Evolutionary conservation across 148 eudicot species (phyloP).

Genomic region (Fagopyrum homotropicum): DNA sequence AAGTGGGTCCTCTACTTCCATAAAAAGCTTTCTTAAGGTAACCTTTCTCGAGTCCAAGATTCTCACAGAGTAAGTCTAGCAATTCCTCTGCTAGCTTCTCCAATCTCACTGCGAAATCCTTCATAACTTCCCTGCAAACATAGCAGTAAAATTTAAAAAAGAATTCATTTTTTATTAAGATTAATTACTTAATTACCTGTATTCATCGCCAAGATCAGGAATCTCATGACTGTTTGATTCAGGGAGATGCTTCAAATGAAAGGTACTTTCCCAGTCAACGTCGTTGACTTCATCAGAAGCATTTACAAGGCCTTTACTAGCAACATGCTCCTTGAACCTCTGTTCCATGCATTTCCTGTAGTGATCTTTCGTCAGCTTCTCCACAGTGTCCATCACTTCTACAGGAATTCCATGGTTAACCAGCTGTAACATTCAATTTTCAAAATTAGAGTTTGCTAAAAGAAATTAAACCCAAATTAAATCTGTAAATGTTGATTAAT

Average conservation of each 20-base stretch:
- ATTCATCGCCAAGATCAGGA: conserved; percentile 56
- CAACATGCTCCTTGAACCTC: conserved; percentile 53
- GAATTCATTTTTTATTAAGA: not conserved
- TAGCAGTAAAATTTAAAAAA: not conserved
- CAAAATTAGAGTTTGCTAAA: not conserved
- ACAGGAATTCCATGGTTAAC: conserved; percentile 61
- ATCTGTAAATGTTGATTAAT: too few species aligned
- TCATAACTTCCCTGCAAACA: not conserved
- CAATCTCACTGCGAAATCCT: conserved; percentile 23
- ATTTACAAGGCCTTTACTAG: conserved; percentile 46
- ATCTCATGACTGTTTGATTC: conserved; percentile 44
- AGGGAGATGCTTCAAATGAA: conserved; percentile 59
- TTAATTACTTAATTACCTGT: conserved; percentile 27
- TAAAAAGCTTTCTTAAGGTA: conserved; percentile 63
- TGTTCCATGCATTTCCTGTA: conserved; percentile 62
- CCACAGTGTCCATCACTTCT: conserved; percentile 66
- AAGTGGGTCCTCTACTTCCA: conserved; percentile 56
- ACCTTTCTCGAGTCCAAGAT: conserved; percentile 70
- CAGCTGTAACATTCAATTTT: conserved; percentile 20
- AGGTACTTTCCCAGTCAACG: conserved; percentile 80
- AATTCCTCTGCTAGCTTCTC: conserved; percentile 69
- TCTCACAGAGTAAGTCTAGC: conserved; percentile 71
- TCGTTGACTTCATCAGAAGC: conserved; percentile 44
- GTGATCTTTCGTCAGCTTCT: conserved; percentile 55
- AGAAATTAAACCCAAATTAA: too few species aligned